Base-by-base conservation (phyloP, 169 alveolate genomes). In the Eimeria zaria region DNA sequence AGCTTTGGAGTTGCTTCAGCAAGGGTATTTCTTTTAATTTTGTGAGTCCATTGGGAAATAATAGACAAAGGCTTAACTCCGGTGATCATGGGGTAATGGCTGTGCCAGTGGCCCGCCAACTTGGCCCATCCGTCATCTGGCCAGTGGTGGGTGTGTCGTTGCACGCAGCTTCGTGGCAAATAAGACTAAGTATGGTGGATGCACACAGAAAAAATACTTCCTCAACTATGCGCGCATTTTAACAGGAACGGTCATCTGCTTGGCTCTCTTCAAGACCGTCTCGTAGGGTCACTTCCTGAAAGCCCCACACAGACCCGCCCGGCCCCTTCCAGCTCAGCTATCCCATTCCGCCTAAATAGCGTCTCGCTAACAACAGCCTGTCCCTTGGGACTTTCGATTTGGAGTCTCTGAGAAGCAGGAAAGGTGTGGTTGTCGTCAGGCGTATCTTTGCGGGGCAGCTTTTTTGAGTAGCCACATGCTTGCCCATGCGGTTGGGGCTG, bases 281-380 rank as follows among this genome's bases (percentile, higher is more conserved):
- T 30, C 69, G 16, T 39, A 12, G 76, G 91, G 91, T 83, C 91
- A 83, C 91, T 36, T 55, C 74, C 58, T 4, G 51, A 48, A 64
- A 83, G 91, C 51, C 91, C 91, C 74, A 83, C 91, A 83, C 51
- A 16, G 51, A 83, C 73, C 53, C 76, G 30, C 22, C 51, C 55
- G 16, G 91, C 53, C 55, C 44, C 30, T 55, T 83, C 91, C 74
- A 51, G 48, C 46, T 55, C 0, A 36, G 12, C 89, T 27, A 33
- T n/a, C 41, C 67, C 22, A 44, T 46, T n/a, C 89, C 24, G n/a
- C 27, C 44, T 27, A 46, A 51, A 27, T 24, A 33, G 27, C n/a
- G 41, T 16, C 3, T 46, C 16, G 46, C n/a, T 2, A 83, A 30
- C 9, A 36, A 55, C 33, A 30, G 36, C 39, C 2, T 9, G 18